phyloP scores from a whole-genome alignment of 1,284 basidiomycete genomes.

The Trametes versicolor region DNA sequence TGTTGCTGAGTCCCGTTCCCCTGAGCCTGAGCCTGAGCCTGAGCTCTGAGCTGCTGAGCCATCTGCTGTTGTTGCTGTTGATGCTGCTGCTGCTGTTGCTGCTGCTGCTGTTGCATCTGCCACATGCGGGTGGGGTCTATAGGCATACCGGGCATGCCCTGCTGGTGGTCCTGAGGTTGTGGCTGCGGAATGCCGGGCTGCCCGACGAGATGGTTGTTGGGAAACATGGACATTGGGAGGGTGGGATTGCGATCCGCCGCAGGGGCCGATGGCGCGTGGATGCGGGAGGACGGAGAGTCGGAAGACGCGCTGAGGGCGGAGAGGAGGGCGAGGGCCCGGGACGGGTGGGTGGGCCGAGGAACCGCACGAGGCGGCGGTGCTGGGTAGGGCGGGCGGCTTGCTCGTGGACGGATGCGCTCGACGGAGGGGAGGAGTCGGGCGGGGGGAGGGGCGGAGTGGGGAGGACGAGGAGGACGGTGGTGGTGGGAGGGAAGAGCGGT shows the following conservation, averaged over 20 bases:
- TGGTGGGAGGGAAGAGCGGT: conserved; percentile 42
- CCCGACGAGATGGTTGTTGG: conserved; percentile 51
- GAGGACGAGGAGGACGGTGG: conserved; percentile 38
- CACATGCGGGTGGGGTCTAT: conserved; percentile 62
- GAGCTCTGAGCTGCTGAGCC: conserved; percentile 33
- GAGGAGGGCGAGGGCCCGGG: conserved; percentile 36
- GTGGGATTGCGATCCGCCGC: conserved; percentile 29
- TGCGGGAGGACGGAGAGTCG: conserved; percentile 26
- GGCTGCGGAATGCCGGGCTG: conserved; percentile 56
- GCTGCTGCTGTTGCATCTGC: conserved; percentile 62
- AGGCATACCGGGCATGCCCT: conserved; percentile 52
- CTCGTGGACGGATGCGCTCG: conserved; percentile 30
- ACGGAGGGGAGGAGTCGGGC: conserved; percentile 34
- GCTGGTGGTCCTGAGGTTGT: conserved; percentile 47
- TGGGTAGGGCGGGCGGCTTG: conserved; percentile 24
- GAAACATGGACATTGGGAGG: conserved; percentile 40
- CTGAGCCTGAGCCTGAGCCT: conserved; percentile 11
- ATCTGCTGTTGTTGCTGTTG: conserved; percentile 48
- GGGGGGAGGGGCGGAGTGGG: conserved; percentile 32
- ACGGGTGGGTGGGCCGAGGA: conserved; percentile 30
- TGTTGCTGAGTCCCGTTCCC: conserved; percentile 25
- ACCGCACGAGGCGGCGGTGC: conserved; percentile 40
- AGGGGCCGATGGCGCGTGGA: conserved; percentile 34
- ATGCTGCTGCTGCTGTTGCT: conserved; percentile 50
- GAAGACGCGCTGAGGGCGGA: conserved; percentile 37